Percentiles rank a stretch among this genome's conserved stretches.
These are phyloP conservation scores for Breviolum minutum DNA, from an alignment of 73 alveolate genomes.

Conservation along the genomic window DNA sequence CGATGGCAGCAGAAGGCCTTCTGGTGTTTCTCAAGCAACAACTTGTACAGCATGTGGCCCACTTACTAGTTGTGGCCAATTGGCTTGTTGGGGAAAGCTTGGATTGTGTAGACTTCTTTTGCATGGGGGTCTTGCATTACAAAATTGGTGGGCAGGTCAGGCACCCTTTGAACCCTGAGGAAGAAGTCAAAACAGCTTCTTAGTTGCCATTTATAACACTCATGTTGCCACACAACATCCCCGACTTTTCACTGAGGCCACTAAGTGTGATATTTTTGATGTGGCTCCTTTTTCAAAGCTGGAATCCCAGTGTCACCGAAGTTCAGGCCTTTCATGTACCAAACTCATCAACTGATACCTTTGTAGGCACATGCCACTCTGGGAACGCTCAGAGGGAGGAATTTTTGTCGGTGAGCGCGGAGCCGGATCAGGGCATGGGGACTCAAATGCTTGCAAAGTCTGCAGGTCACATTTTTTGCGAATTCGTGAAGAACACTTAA, in stretches of 20 bases:
- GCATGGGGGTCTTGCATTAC: neutral
- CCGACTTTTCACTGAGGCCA: conserved; percentile 23
- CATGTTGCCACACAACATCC: neutral
- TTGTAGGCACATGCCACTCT: conserved; percentile 74
- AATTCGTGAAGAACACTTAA: neutral
- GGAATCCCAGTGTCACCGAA: neutral
- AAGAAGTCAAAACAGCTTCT: conserved; percentile 31
- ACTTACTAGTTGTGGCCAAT: neutral
- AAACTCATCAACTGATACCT: neutral
- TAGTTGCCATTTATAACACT: neutral
- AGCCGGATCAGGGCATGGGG: conserved; percentile 64
- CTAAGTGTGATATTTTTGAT: conserved; percentile 52
- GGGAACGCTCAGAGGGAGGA: conserved; percentile 94
- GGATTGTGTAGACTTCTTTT: too few species aligned
- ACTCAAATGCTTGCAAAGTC: neutral
- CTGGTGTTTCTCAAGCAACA: too few species aligned
- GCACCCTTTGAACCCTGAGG: conserved; percentile 39
- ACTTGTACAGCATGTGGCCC: neutral
- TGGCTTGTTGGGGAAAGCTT: too few species aligned
- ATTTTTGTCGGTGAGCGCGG: conserved; percentile 93
- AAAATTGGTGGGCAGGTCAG: neutral
- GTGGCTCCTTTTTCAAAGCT: conserved; percentile 61
- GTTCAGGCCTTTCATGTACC: neutral
- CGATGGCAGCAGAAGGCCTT: conserved; percentile 80
- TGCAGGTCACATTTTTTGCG: neutral